A percentile compares a stretch with the other conserved stretches of the same genome.
Evolutionary conservation across 129 eudicot species (phyloP).

Genomic region (Sambucus nigra): DNA sequence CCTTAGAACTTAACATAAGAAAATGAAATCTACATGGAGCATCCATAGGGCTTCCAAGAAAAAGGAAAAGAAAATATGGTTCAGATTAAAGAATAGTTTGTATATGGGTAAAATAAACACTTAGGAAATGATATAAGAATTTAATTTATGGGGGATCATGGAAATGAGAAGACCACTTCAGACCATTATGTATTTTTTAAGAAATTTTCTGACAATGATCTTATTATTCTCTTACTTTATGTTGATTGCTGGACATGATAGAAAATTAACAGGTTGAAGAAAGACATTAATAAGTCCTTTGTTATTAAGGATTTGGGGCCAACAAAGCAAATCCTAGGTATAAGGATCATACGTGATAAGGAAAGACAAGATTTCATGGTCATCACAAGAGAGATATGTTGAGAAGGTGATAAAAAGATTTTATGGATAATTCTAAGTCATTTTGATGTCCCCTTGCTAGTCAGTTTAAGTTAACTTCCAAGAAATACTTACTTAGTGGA

Average conservation of each 20-base stretch:
- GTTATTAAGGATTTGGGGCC: slow-evolving; percentile 6
- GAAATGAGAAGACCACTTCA: background rate
- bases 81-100: no score
- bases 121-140: no score
- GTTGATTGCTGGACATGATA: no score
- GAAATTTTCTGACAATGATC: no score
- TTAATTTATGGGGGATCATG: slow-evolving; percentile 1
- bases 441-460: background rate
- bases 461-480: slow-evolving; percentile 3
- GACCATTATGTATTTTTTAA: slow-evolving; percentile 7
- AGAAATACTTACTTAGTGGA: background rate
- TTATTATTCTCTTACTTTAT: no score
- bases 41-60: no score
- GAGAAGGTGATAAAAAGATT: no score
- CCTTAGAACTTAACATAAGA: no score
- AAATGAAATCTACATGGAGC: no score
- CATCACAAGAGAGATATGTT: background rate
- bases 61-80: no score
- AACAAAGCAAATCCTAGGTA: background rate
- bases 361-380: background rate
- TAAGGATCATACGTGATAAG: background rate
- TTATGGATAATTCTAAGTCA: background rate
- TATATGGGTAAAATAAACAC: no score
- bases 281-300: background rate
- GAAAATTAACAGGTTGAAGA: background rate